Percentiles rank a stretch among this genome's conserved stretches.
phyloP scores from a whole-genome alignment of 345 rosid genomes.

The Hevea brasiliensis region DNA sequence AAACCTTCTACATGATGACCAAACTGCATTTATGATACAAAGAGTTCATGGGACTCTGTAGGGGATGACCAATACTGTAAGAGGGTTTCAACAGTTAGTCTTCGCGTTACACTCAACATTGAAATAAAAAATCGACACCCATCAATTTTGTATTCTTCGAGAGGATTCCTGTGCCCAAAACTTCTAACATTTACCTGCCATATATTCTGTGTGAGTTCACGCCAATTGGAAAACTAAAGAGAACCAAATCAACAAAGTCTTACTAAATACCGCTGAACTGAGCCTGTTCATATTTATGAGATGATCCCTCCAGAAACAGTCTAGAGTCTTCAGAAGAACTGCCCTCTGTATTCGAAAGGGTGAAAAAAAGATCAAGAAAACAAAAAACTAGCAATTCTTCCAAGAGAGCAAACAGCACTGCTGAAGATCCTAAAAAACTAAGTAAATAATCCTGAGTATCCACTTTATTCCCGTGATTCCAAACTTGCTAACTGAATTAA shows the following conservation, averaged over 20 bases:
- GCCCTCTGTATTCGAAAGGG: conserved; percentile 52
- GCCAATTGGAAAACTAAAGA: conserved; percentile 9
- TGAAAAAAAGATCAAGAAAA: conserved; percentile 1
- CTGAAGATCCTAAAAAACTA: no score
- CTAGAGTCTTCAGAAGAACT: conserved; percentile 80
- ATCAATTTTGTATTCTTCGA: conserved; percentile 95
- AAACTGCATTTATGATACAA: conserved; percentile 21
- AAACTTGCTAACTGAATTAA: no score
- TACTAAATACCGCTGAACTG: conserved; percentile 69
- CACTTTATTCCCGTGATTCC: not conserved
- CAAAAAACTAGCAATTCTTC: not conserved
- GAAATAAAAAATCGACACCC: conserved; percentile 95
- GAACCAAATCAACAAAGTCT: conserved; percentile 9
- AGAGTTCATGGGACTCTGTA: conserved; percentile 66
- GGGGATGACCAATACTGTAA: conserved; percentile 84
- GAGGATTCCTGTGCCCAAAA: conserved; percentile 96
- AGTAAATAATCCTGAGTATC: no score
- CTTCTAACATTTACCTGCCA: conserved; percentile 86
- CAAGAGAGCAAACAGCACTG: no score
- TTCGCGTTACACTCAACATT: conserved; percentile 89
- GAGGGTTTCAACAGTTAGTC: conserved; percentile 78
- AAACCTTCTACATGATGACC: conserved; percentile 1
- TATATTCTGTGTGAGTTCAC: conserved; percentile 21
- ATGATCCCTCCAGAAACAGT: conserved; percentile 94
- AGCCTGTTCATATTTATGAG: conserved; percentile 91